Base-by-base conservation (phyloP, 306 rosid genomes). In the Sicyos baderoa region DNA sequence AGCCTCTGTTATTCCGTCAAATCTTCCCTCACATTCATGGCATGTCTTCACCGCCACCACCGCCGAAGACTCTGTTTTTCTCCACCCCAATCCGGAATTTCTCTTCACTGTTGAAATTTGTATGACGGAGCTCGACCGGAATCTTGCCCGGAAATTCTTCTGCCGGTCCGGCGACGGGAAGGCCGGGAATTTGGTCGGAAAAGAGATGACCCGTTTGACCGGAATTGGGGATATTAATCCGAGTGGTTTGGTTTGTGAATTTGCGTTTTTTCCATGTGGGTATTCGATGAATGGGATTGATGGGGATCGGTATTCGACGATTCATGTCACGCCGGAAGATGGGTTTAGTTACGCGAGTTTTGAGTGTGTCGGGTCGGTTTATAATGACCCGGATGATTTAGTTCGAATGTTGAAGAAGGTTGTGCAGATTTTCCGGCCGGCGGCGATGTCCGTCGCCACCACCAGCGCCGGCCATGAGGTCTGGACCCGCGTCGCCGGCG, bases 281-380 rank as follows among this genome's bases (percentile, higher is more conserved):
- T 93, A 93, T 73, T 93, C 97, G 13, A 93, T 93, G 99, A 93
- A 93, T 58, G 88, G 97, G 4, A 73, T 90, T 64, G 94, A 88
- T 18, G 87, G 86, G 2, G 90, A 88, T 58, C 82, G 89, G 79
- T 91, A 93, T 72, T 93, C 99, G 27, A 93, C 99, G 29, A 88
- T 90, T 74, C 99, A 93, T 54, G 96, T 93, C 0, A 93, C 99
- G 2, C 99, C 97, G 1, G 99, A 93, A 65, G 99, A 93, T n/a
- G 99, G 99, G 59, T 93, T 69, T 76, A 93, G 99, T 68, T 93
- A 90, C 68, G 97, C 97, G 1, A 93, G 99, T 83, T 93, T 83
- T 51, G 99, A 93, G 74, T 89, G 88, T 44, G 84, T 83, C 7
- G 91, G 79, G 17, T 89, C 92, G 61, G 76, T 76, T 16, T 79